Conservation (phyloP, 805 yeast genomes). For the Komagataella pastoris region DNA sequence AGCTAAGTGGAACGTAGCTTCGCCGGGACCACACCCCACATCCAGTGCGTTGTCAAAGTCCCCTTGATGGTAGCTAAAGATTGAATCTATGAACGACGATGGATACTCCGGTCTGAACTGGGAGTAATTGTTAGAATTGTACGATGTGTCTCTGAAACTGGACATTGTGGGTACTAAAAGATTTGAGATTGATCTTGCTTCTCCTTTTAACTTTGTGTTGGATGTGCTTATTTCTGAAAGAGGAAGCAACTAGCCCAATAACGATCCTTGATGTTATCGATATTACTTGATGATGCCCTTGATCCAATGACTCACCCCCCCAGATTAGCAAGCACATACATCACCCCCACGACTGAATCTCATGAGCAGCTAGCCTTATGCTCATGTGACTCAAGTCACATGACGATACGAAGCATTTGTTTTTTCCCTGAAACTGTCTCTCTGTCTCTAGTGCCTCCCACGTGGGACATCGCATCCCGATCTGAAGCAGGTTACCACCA, state of each 20-base stretch:
- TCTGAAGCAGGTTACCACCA: background rate
- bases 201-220: too few relatives aligned
- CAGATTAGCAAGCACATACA: background rate
- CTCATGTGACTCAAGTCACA: background rate
- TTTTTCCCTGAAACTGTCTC: background rate
- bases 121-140: slow-evolving; percentile 39
- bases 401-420: background rate
- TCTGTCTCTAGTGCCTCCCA: background rate
- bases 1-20: slow-evolving; percentile 31
- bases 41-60: slow-evolving; percentile 36
- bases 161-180: slow-evolving; percentile 30
- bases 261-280: too few relatives aligned
- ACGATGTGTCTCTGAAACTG: slow-evolving; percentile 40
- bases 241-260: too few relatives aligned
- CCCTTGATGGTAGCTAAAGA: slow-evolving; percentile 23
- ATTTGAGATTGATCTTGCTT: too few relatives aligned
- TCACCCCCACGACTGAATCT: background rate
- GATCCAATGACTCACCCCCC: too few relatives aligned
- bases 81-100: slow-evolving; percentile 24
- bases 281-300: too few relatives aligned
- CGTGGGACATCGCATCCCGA: background rate
- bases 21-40: slow-evolving; percentile 47
- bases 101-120: slow-evolving; percentile 61
- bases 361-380: too few relatives aligned
- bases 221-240: too few relatives aligned